Evolutionary conservation across 257 asterid species (phyloP), one percentile per base, ranked within the genome.

Genomic region (Vinca minor): DNA sequence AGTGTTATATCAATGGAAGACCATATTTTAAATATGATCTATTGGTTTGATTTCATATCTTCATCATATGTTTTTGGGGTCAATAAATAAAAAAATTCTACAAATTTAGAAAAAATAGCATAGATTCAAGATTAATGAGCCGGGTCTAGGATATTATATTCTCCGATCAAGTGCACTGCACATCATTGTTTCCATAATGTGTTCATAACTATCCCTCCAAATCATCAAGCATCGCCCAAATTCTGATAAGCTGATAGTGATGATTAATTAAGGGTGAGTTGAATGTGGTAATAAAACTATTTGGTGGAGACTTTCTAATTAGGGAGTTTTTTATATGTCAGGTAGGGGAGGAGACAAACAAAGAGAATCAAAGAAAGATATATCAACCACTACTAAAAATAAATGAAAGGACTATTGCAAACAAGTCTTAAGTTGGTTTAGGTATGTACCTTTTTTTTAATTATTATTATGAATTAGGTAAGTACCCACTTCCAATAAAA

Each of bases 301-400:
- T 4, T 20, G 1, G 21, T 44, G 28, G 38, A 17, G 3, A 62
- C 36, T 17, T 38, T 31, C 29, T 9, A 14, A 15, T 62, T 4
- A n/a, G 26, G 26, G 1, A 63, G 39, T 31, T 63, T 28, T 63
- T 28, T 63, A 50, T 42, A 66, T 62, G 34, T 10, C 15, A 14
- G 20, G 26, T 2, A 6, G 6, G 34, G 34, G 50, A 44, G 34
- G 50, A 44, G 79, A 78, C 76, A 71, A 66, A 53, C 26, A 32
- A 73, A 72, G 67, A 55, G 82, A 65, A 76, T 80, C 88, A 88
- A 78, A 76, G 82, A 74, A 78, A 60, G 60, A 53, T 67, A 41
- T 3, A 55, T 62, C 73, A 59, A 77, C 67, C 66, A 63, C 73
- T 54, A 56, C 36, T 35, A 8, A 29, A 55, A 55, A 55, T 55